A percentile compares a stretch with the other conserved stretches of the same genome.
phyloP scores from a whole-genome alignment of 2,329 filamentous ascomycete species.

The Aspergillus ochraceoroseus region DNA sequence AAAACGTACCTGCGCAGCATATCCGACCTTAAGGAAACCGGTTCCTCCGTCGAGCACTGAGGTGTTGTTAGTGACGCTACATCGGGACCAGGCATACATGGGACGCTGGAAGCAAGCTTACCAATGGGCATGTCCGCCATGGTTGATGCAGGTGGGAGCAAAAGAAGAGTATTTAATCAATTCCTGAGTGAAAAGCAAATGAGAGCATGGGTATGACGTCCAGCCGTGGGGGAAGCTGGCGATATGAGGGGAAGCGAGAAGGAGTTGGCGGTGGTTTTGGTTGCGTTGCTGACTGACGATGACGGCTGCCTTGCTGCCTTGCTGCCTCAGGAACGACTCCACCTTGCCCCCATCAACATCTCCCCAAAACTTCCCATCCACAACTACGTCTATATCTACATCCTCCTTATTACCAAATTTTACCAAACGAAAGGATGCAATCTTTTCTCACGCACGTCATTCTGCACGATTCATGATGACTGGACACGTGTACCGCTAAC shows the following conservation, averaged over 20 bases:
- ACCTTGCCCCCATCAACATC: too few relatives aligned
- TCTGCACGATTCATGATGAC: too few relatives aligned
- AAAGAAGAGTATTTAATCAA: slow-evolving; percentile 10
- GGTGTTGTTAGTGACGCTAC: slow-evolving; percentile 23
- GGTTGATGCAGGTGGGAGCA: slow-evolving; percentile 16
- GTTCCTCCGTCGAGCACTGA: slow-evolving; percentile 98
- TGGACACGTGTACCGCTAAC: too few relatives aligned
- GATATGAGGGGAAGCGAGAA: slow-evolving; percentile 11
- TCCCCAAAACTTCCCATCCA: too few relatives aligned
- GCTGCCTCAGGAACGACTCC: neutral
- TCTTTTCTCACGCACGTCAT: too few relatives aligned
- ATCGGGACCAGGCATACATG: slow-evolving; percentile 11
- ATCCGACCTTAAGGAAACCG: slow-evolving; percentile 98
- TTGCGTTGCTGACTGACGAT: slow-evolving; percentile 13
- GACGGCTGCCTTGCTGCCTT: slow-evolving; percentile 10
- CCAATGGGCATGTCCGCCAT: slow-evolving; percentile 51
- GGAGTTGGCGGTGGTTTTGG: slow-evolving; percentile 11
- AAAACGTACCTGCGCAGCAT: slow-evolving; percentile 69
- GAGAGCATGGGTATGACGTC: slow-evolving; percentile 15
- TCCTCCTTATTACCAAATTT: too few relatives aligned
- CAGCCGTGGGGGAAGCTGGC: slow-evolving; percentile 13
- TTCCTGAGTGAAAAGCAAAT: slow-evolving; percentile 11
- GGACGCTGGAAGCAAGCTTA: slow-evolving; percentile 24
- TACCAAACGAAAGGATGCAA: too few relatives aligned
- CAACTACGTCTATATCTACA: too few relatives aligned